Base-by-base conservation (phyloP, 768 basidiomycete genomes). In the Hortiboletus campestris region DNA sequence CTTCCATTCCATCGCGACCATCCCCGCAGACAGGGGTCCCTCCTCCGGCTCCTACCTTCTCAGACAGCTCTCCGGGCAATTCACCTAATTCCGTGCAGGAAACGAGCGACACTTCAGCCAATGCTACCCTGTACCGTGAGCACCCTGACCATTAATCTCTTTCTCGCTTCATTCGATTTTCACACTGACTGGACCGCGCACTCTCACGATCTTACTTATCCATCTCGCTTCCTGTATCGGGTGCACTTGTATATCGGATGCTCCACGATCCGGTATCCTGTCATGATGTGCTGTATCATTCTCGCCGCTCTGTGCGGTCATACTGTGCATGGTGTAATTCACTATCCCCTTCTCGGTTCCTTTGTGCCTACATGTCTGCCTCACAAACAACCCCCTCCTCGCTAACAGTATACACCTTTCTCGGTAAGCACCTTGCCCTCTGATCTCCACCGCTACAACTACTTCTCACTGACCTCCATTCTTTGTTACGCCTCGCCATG, bases 71-170 rank as follows among this genome's bases (percentile, higher is more conserved):
- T 7, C 3, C 49, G 4, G 3, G 34, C 16, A 35, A 29, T 5
- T 40, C 64, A 3, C 8, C 59, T 13, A 36, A 40, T 22, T 14
- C 54, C 7, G 34, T 40, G 11, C 25, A 25, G 10, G 31, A 16
- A 3, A 7, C 51, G 3, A 25, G n/a, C 13, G 46, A 32, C n/a
- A 31, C 62, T 7, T 48, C 63, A 2, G 38, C 52, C 7, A 66
- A 69, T 43, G 71, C 71, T 4, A 60, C 62, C 19, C 31, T 70
- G 49, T 70, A 70, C 47, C 47, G 69, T 70, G 58, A 72, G 69
- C 57, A n/a, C n/a, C n/a, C n/a, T n/a, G n/a, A 44, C 25, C 22
- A n/a, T 34, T 6, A 4, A 32, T 22, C 31, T 46, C 22, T 29
- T 42, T 9, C 38, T 55, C n/a, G 9, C n/a, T 39, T 41, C 32